Evolutionary conservation across 352 stramenopile species (phyloP), one percentile per base, ranked within the genome.

Genomic region (Aphanomyces euteiches): DNA sequence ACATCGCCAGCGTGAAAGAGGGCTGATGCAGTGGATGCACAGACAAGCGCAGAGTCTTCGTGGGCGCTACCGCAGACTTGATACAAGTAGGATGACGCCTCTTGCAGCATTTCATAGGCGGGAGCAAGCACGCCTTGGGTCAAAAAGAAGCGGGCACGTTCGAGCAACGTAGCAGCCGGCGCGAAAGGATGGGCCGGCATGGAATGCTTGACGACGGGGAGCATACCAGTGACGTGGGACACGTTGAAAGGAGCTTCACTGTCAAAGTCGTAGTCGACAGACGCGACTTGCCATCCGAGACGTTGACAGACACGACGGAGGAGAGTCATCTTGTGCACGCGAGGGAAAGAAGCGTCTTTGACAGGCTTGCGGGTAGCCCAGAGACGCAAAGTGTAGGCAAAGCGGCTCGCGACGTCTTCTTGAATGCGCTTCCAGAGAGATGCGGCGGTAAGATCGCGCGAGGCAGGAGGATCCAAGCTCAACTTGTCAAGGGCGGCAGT

Each of bases 171-270:
- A 73, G 92, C 90, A 13, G 89, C 89, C 50, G 93, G 84, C 17
- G 70, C 56, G 19, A 96, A 79, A 41, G 89, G 85, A 64, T 93
- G 87, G 1, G 79, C 72, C 45, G 95, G 90, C 36, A 94, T 69
- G 63, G 84, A 90, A 67, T 96, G 84, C 80, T 98, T 99, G 34
- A 98, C 91, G 28, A 98, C 81, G 8, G 96, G 95, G 56, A 98
- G 83, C 69, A 98, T 82, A 38, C 93, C 94, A 54, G 93, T 85
- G 61, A 99, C 88, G 73, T 99, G 95, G 17, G 88, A 77, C 19
- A 96, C 78, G 54, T 79, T 78, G 73, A 99, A 96, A 2, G 96
- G 96, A 38, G 81, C 47, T n/a, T 73, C 64, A 12, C 75, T 77
- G 7, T 72, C 67, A 48, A 98, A 86, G 53, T 96, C 86, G 73